phyloP scores from a whole-genome alignment of 768 basidiomycete species.

The Tricholoma terreum region DNA sequence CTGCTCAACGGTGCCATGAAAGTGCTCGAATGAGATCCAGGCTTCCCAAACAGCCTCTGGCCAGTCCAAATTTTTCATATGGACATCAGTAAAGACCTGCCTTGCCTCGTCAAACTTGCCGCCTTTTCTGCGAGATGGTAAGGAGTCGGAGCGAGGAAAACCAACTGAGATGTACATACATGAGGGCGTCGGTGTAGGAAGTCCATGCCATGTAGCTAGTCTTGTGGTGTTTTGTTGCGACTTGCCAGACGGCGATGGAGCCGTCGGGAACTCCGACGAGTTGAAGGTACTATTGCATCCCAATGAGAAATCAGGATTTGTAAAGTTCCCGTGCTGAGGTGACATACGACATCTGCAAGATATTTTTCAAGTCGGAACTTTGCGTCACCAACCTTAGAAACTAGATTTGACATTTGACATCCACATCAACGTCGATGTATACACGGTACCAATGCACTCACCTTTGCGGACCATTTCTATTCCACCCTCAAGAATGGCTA shows the following conservation, averaged over 20 bases:
- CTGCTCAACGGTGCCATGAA: slow-evolving; percentile 69
- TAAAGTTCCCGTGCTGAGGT: not conserved
- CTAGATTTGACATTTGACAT: slow-evolving; percentile 29
- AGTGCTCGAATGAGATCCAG: slow-evolving; percentile 84
- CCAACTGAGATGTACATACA: slow-evolving; percentile 42
- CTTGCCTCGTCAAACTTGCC: slow-evolving; percentile 60
- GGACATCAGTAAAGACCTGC: slow-evolving; percentile 60
- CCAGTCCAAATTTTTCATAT: slow-evolving; percentile 82
- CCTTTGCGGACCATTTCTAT: slow-evolving; percentile 60
- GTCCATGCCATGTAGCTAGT: slow-evolving; percentile 75
- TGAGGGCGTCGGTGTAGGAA: slow-evolving; percentile 67
- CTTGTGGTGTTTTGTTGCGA: slow-evolving; percentile 63
- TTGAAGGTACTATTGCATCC: slow-evolving; percentile 43
- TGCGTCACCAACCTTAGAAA: slow-evolving; percentile 67
- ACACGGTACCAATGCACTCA: slow-evolving; percentile 20
- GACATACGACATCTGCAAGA: slow-evolving; percentile 68
- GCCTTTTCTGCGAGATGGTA: slow-evolving; percentile 40
- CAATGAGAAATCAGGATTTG: not conserved
- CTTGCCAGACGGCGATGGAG: slow-evolving; percentile 61
- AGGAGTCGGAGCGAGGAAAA: slow-evolving; percentile 1
- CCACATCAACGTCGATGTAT: not conserved
- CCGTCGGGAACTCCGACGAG: slow-evolving; percentile 49
- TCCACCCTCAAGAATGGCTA: slow-evolving; percentile 61
- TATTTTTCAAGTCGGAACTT: slow-evolving; percentile 82
- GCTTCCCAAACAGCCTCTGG: slow-evolving; percentile 93